Evolutionary conservation across 768 basidiomycete genomes (phyloP).

Genomic region (Krasilnikovozyma curviuscula): DNA sequence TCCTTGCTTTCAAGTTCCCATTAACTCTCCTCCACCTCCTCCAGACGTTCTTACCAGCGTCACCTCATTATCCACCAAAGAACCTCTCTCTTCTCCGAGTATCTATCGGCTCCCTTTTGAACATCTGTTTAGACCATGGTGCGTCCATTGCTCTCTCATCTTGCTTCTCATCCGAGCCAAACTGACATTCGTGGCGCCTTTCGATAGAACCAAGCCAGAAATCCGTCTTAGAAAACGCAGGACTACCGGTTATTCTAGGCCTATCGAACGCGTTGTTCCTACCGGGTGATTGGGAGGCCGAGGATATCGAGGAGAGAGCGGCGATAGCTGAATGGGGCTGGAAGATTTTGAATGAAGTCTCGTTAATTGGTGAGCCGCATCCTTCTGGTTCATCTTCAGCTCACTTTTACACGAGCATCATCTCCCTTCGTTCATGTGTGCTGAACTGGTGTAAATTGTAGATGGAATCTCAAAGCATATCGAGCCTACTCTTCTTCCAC

Average conservation of each 20-base stretch:
- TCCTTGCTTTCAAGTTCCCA: conserved; percentile 1
- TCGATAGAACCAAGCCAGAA: conserved; percentile 47
- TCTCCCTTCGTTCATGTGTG: no score
- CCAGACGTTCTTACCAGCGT: neutral
- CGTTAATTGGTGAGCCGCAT: neutral
- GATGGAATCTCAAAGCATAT: neutral
- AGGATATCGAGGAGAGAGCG: neutral
- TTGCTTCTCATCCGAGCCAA: neutral
- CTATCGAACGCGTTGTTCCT: conserved; percentile 52
- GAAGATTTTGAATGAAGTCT: conserved; percentile 3
- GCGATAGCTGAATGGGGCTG: conserved; percentile 3
- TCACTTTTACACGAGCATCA: neutral
- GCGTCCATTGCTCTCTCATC: conserved; percentile 14
- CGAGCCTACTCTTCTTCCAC: neutral
- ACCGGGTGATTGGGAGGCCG: conserved; percentile 30
- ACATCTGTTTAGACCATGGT: conserved; percentile 62
- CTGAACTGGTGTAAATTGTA: neutral
- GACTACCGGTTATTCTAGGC: conserved; percentile 47
- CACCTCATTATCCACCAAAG: neutral
- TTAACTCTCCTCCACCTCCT: neutral
- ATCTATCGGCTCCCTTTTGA: conserved; percentile 57
- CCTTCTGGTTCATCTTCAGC: neutral
- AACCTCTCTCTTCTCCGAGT: conserved; percentile 58
- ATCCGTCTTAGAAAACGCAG: conserved; percentile 48
- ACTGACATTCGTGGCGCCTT: no score